These are phyloP conservation scores for Irpex lacteus DNA, from an alignment of 1,284 basidiomycete genomes.

Conservation along the genomic window DNA sequence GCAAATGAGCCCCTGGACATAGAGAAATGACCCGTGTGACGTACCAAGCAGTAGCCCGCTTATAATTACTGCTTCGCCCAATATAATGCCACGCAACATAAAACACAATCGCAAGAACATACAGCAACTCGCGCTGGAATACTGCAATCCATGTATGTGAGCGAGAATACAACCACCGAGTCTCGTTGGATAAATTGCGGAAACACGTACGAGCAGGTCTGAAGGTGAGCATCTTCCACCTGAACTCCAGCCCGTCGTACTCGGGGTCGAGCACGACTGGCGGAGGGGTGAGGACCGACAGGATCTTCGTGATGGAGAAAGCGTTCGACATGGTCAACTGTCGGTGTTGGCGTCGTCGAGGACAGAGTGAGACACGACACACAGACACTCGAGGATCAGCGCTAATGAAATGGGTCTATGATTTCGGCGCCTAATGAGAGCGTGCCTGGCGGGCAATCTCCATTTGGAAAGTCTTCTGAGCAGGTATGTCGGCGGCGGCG, in stretches of 20 bases:
- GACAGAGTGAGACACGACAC: constrained; percentile 4
- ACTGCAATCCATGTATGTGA: constrained; percentile 32
- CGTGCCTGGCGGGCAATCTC: neutral
- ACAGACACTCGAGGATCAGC: neutral
- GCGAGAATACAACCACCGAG: neutral
- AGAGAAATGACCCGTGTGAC: constrained; percentile 3
- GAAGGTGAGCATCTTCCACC: constrained; percentile 76
- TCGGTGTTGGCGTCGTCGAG: neutral
- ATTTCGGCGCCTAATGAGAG: neutral
- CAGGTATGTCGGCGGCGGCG: neutral
- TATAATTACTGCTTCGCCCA: constrained; percentile 54
- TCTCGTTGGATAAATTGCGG: neutral
- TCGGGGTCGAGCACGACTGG: constrained; percentile 39
- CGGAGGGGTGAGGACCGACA: constrained; percentile 40
- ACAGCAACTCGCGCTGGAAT: constrained; percentile 63
- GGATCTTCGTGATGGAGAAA: constrained; percentile 5
- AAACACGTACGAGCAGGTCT: constrained; percentile 68
- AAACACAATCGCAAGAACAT: constrained; percentile 50
- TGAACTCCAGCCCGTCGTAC: constrained; percentile 64
- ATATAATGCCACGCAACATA: constrained; percentile 53
- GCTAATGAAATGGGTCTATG: neutral
- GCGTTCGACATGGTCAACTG: constrained; percentile 4
- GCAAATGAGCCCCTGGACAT: neutral
- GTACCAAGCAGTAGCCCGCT: constrained; percentile 57
- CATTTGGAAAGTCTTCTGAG: neutral